Conservation (phyloP, 495 filamentous ascomycete species). For the Lasiosphaeria hispida region DNA sequence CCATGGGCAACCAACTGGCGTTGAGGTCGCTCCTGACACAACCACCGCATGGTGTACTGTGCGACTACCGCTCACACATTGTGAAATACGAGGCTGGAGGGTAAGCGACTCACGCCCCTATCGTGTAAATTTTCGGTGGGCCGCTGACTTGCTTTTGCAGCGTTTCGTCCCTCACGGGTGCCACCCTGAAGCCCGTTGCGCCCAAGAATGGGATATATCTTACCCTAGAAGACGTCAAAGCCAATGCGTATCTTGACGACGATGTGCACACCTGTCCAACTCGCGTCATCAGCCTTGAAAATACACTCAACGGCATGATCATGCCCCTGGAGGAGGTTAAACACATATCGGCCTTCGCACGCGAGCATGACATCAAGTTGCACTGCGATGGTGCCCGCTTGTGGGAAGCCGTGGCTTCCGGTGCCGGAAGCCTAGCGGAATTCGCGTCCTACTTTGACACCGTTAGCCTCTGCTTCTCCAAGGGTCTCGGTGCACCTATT, state of each 20-base stretch:
- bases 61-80: conserved; percentile 66
- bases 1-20: conserved; percentile 84
- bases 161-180: conserved; percentile 57
- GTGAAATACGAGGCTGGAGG: conserved; percentile 73
- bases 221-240: conserved; percentile 69
- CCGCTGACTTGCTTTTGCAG: conserved; percentile 26
- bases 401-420: conserved; percentile 70
- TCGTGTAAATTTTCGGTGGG: not conserved
- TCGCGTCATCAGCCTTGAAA: conserved; percentile 77
- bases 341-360: conserved; percentile 68
- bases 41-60: conserved; percentile 69
- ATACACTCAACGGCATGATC: conserved; percentile 75
- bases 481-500: conserved; percentile 85
- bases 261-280: conserved; percentile 67
- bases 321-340: conserved; percentile 70
- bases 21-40: conserved; percentile 64
- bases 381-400: conserved; percentile 85
- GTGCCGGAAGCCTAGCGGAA: conserved; percentile 60
- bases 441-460: conserved; percentile 75
- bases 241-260: conserved; percentile 47
- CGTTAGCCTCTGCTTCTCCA: conserved; percentile 80
- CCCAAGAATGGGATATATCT: conserved; percentile 69
- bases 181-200: conserved; percentile 55
- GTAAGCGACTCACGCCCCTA: conserved; percentile 17
- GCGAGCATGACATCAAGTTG: conserved; percentile 62